Evolutionary conservation across 352 stramenopile genomes (phyloP).

Genomic region (Blastocystis sp.): DNA sequence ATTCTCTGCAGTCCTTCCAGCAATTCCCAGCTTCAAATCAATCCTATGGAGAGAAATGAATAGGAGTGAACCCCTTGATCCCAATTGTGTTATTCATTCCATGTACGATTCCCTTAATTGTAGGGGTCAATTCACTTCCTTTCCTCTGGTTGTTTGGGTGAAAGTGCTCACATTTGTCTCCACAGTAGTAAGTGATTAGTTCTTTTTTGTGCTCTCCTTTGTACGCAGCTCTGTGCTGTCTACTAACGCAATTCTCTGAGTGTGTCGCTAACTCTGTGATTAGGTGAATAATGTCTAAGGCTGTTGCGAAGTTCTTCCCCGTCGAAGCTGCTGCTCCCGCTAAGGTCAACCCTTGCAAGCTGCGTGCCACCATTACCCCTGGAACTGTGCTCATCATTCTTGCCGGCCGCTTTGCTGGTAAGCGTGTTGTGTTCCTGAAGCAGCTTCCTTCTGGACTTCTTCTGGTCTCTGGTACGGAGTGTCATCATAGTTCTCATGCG

Average conservation of each 20-base stretch:
- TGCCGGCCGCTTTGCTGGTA: constrained; percentile 90
- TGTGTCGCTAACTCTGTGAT: constrained; percentile 26
- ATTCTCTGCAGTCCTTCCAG: no score
- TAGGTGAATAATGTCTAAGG: constrained; percentile 66
- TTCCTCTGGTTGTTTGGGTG: constrained; percentile 14
- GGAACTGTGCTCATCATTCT: constrained; percentile 95
- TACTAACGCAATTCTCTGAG: not conserved
- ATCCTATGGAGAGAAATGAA: no score
- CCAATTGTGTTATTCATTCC: no score
- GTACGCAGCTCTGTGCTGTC: no score
- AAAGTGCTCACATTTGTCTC: constrained; percentile 15
- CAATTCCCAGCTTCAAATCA: no score
- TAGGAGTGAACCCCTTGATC: no score
- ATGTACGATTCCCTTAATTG: not conserved
- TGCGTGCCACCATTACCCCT: constrained; percentile 89
- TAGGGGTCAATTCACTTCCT: not conserved
- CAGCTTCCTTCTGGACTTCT: constrained; percentile 71
- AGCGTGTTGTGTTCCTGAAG: constrained; percentile 91
- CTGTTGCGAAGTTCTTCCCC: constrained; percentile 58
- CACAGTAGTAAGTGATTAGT: no score
- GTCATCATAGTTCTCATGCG: not conserved
- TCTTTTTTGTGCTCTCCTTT: no score
- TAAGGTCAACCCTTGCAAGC: constrained; percentile 74
- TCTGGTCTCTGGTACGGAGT: constrained; percentile 73
- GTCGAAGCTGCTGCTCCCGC: constrained; percentile 30